Conservation (phyloP, 768 basidiomycete genomes). For the Kwoniella europaea region DNA sequence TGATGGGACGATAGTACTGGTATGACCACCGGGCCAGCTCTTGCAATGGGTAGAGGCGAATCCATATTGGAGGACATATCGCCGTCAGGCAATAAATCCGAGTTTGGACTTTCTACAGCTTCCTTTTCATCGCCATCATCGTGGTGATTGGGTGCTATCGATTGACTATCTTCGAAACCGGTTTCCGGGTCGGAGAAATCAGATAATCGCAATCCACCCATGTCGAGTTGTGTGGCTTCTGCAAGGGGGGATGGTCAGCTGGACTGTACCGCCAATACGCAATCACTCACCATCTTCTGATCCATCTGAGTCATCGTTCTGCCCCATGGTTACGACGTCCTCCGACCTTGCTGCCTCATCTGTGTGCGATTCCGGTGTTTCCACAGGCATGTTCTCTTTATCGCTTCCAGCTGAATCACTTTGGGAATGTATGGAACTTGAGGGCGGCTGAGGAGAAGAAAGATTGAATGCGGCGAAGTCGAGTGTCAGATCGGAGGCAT, state of each 20-base stretch:
- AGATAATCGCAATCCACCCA: slow-evolving; percentile 42
- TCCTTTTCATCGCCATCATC: neutral
- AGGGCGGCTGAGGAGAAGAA: slow-evolving; percentile 9
- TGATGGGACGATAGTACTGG: slow-evolving; percentile 29
- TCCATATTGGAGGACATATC: slow-evolving; percentile 21
- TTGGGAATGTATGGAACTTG: neutral
- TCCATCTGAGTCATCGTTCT: slow-evolving; percentile 7
- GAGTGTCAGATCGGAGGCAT: slow-evolving; percentile 36
- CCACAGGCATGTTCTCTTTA: slow-evolving; percentile 39
- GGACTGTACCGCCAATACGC: neutral
- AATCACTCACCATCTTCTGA: slow-evolving; percentile 17
- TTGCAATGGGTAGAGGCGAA: slow-evolving; percentile 40
- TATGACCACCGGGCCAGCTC: slow-evolving; percentile 49
- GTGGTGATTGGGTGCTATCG: neutral
- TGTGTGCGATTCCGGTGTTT: neutral
- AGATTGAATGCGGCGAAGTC: slow-evolving; percentile 33
- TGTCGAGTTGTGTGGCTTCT: slow-evolving; percentile 31
- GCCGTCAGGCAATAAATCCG: neutral
- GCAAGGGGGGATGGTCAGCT: slow-evolving; percentile 5
- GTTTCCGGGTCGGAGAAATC: slow-evolving; percentile 50
- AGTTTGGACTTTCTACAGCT: neutral
- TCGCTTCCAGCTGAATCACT: slow-evolving; percentile 36
- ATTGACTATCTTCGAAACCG: slow-evolving; percentile 12
- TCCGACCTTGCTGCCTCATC: neutral
- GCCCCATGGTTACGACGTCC: slow-evolving; percentile 7